These are phyloP conservation scores for Sporodiniella umbellata DNA, from an alignment of 371 early-diverging fungal species.

Conservation along the genomic window DNA sequence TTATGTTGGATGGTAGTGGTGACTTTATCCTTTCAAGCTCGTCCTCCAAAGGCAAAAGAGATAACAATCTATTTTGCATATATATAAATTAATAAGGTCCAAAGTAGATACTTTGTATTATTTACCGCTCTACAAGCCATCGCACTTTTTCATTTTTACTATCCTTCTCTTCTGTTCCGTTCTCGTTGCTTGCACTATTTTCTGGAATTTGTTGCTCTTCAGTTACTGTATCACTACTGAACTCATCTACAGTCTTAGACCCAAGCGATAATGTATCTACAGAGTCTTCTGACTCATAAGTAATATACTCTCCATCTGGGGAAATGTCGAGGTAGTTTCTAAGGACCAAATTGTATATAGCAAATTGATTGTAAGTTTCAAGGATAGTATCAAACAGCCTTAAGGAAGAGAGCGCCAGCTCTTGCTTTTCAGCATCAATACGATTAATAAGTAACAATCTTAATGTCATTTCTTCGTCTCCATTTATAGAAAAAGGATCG, in stretches of 20 bases:
- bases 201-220: constrained; percentile 15
- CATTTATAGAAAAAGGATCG: constrained; percentile 1
- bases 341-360: constrained; percentile 57
- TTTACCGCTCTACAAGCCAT: constrained; percentile 51
- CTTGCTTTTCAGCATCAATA: constrained; percentile 42
- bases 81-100: too few relatives aligned
- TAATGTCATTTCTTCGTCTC: constrained; percentile 32
- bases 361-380: constrained; percentile 64
- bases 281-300: constrained; percentile 15
- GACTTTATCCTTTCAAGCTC: constrained; percentile 48
- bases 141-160: constrained; percentile 44
- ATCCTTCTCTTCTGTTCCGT: constrained; percentile 15
- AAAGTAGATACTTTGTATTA: too few relatives aligned
- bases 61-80: constrained; percentile 41
- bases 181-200: constrained; percentile 14
- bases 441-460: constrained; percentile 38
- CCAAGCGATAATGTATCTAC: constrained; percentile 35
- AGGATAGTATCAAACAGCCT: constrained; percentile 62
- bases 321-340: constrained; percentile 53
- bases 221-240: constrained; percentile 8
- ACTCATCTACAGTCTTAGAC: constrained; percentile 37
- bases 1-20: constrained; percentile 38
- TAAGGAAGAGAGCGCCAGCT: constrained; percentile 52
- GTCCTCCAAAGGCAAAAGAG: constrained; percentile 49
- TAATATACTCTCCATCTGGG: constrained; percentile 40